Evolutionary conservation across 225 moss, liverwort and hornwort genomes (phyloP), one percentile per base, ranked within the genome.

Genomic region (Climacium dendroides): DNA sequence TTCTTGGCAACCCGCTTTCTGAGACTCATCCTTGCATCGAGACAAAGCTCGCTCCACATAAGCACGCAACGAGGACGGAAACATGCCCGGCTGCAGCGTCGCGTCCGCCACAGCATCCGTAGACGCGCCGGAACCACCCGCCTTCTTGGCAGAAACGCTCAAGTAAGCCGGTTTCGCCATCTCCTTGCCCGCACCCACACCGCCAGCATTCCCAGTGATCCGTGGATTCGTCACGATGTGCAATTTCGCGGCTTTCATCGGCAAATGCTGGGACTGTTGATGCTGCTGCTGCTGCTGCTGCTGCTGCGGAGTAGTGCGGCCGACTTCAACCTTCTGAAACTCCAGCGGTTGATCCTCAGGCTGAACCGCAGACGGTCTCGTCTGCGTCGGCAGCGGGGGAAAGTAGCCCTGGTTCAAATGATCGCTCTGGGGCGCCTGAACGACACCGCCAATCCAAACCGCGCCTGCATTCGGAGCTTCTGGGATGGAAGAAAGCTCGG

Each of bases 1-100:
- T 45, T 84, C 82, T 86, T 99, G 99, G 70, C 99, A 99, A 80
- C 87, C 90, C 45, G 93, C 91, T 82, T 99, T 99, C 64, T 99
- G 96, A 81, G 80, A 84, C 74, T 99, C 99, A 91, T 97, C 95
- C 89, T 96, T 94, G 85, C 99, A 99, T 26, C 97, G 95, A 15
- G 94, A 95, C 82, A 99, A 90, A 47, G 97, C 97, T 87, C 99
- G 95, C 89, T 99, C 99, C 54, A 99, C 99, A 87, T 99, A 99
- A 58, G 97, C 94, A 79, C 96, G 89, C 72, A 99, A 76, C 70
- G 99, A 96, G 12, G 95, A 85, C 83, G 99, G 99, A 80, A 99
- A 99, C 96, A 94, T 99, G 61, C 96, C 97, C 67, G 97, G 96
- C 90, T 99, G 99, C 3, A 99, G 90, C 60, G 96, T 93, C 59